These are phyloP conservation scores for Botryotinia narcissicola DNA, from an alignment of 2,329 filamentous ascomycete species.

Conservation along the genomic window DNA sequence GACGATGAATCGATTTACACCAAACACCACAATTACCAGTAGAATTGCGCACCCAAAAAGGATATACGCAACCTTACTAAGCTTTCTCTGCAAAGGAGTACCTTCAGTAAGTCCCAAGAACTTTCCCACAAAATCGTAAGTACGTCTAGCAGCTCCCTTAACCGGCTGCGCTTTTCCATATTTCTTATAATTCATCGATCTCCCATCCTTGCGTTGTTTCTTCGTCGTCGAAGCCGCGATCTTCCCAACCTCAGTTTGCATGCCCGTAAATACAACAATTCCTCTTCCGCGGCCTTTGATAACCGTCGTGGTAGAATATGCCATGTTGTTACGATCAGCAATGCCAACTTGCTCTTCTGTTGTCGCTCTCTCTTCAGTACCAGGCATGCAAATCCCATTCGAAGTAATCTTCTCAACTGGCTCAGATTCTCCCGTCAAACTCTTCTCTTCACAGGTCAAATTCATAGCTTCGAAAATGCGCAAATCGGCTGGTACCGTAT, in stretches of 20 bases:
- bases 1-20: constrained; percentile 43
- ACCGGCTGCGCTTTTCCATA: constrained; percentile 46
- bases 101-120: constrained; percentile 60
- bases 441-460: constrained; percentile 78
- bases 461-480: constrained; percentile 55
- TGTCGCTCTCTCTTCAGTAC: constrained; percentile 28
- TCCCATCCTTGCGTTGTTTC: constrained; percentile 53
- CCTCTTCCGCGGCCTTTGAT: constrained; percentile 54
- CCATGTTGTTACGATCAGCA: constrained; percentile 54
- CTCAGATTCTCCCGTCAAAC: constrained; percentile 96
- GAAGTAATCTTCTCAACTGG: constrained; percentile 70
- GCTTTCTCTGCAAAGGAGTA: constrained; percentile 63
- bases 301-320: constrained; percentile 54
- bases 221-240: constrained; percentile 51
- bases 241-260: constrained; percentile 56
- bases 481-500: constrained; percentile 93
- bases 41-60: constrained; percentile 57
- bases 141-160: constrained; percentile 49
- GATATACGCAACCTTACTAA: constrained; percentile 62
- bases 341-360: constrained; percentile 48
- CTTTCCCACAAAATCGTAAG: constrained; percentile 49
- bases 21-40: constrained; percentile 43
- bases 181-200: constrained; percentile 46
- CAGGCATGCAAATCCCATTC: constrained; percentile 42
- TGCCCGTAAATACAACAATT: constrained; percentile 53